Evolutionary conservation across 2,329 filamentous ascomycete species (phyloP), one percentile per base, ranked within the genome.

Genomic region (Fusarium staphyleae): DNA sequence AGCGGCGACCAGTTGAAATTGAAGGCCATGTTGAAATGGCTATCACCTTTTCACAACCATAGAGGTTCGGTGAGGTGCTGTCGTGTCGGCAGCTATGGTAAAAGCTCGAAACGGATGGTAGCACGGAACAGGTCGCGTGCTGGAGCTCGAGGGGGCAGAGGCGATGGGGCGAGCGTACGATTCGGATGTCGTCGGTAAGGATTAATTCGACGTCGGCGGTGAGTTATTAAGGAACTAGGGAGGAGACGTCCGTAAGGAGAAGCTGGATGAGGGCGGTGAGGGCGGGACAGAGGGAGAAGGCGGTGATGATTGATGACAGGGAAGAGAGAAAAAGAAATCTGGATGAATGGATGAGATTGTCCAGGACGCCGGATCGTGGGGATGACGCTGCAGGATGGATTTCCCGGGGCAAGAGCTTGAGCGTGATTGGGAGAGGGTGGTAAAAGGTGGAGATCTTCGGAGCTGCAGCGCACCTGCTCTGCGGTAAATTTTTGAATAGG

Each of bases 1-100:
- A 99, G 84, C 72, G 95, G 95, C 84, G 92, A 96, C 95, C 95
- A 99, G 91, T 98, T 98, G 90, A 99, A 99, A 82, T 98, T 98
- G 89, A 99, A 99, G 67, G 95, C 95, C 95, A 99, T 99, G 77
- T 77, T 81, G 75, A 77, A 75, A 78, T 78, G 76, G 77, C 78
- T 60, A 63, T 70, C 63, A 68, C 64, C 47, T 65, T 65, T 65
- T 68, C 67, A 67, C 60, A 55, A 69, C 66, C 74, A 76, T 76
- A 63, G 61, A 66, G 62, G 45, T 54, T 57, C 44, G 55, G 53
- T 35, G 45, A 61, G 57, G 62, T 47, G 65, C 66, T 60, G 60
- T 60, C 47, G 43, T 40, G 59, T 66, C 47, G 62, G 57, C 48
- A 50, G 49, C 46, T 61, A 53, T 64, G 49, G 51, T 53, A 42